phyloP scores from a whole-genome alignment of 495 filamentous ascomycete species.

The Sordaria brevicollis region DNA sequence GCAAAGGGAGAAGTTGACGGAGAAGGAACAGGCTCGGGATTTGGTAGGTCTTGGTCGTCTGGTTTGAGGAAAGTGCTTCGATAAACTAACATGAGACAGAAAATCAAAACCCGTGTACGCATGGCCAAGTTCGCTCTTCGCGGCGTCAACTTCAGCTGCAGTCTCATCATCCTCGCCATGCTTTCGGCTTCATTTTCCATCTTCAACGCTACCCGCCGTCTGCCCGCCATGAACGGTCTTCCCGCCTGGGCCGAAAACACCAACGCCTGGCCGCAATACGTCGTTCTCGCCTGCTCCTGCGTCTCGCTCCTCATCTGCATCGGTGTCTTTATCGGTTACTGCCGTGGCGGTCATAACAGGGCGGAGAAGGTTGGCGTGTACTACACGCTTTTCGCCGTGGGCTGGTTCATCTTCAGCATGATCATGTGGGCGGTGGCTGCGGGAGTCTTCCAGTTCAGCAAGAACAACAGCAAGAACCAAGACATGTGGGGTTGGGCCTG shows the following conservation, averaged over 20 bases:
- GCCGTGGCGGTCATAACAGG: constrained; percentile 73
- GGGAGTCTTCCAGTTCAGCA: constrained; percentile 68
- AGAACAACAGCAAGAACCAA: constrained; percentile 58
- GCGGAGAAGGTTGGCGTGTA: constrained; percentile 90
- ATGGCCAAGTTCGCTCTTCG: constrained; percentile 91
- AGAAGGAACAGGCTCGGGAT: constrained; percentile 74
- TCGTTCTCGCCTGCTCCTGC: constrained; percentile 64
- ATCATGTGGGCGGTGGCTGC: constrained; percentile 88
- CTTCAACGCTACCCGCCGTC: constrained; percentile 69
- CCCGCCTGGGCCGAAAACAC: constrained; percentile 75
- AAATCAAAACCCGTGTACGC: constrained; percentile 84
- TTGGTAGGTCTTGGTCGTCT: constrained; percentile 48
- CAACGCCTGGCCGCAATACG: constrained; percentile 81
- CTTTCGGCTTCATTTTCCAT: constrained; percentile 74
- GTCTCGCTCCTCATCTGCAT: constrained; percentile 73
- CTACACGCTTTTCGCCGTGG: constrained; percentile 84
- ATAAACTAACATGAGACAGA: constrained; percentile 46
- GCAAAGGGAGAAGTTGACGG: constrained; percentile 64
- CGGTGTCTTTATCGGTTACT: constrained; percentile 77
- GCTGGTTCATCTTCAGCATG: constrained; percentile 88
- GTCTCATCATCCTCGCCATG: constrained; percentile 85
- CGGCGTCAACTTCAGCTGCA: constrained; percentile 91
- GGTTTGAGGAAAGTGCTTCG: neutral
- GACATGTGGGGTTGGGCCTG: constrained; percentile 98
- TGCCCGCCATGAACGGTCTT: constrained; percentile 66